Evolutionary conservation across 2,329 filamentous ascomycete genomes (phyloP), one percentile per base, ranked within the genome.

Genomic region (Pseudogymnoascus sp.): DNA sequence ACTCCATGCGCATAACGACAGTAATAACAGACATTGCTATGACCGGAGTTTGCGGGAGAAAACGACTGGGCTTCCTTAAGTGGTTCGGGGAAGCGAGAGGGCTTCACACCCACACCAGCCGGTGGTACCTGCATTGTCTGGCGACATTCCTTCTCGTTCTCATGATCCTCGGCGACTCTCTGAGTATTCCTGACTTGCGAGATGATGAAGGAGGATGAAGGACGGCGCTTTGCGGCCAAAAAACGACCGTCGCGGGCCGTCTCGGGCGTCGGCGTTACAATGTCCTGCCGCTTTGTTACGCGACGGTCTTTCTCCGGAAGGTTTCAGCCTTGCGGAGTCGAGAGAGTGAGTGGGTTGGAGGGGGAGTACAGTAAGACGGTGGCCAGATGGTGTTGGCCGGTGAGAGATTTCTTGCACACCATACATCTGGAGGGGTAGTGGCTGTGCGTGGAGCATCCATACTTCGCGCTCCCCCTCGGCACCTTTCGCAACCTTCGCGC

Each of bases 91-190:
- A 57, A 57, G 51, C 51, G 51, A 57, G 51, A 57, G 16, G 16
- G 51, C 21, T 57, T 57, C 51, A 57, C 2, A 34, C 28, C 48
- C 51, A 57, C 19, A 28, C 25, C 28, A 34, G 25, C 28, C 51
- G 51, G 51, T 19, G 51, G 51, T 57, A 57, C 51, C 51, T 57
- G 51, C 51, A 57, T 57, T 57, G 28, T 19, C 51, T 34, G n/a
- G 25, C 28, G 51, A 34, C 51, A 57, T 57, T 34, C n/a, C n/a
- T 57, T 34, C 51, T 34, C 28, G 34, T 34, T 10, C 28, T 10
- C 28, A 31, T 31, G 28, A 10, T 6, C 23, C 25, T 57, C 51
- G 28, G 51, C 11, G n/a, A 16, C n/a, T 10, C 28, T 57, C 51
- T 16, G 28, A 34, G 28, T 57, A 57, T 19, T 57, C n/a, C 11